Conservation (phyloP, 371 early-diverging fungal species). For the Mortierella sp. region DNA sequence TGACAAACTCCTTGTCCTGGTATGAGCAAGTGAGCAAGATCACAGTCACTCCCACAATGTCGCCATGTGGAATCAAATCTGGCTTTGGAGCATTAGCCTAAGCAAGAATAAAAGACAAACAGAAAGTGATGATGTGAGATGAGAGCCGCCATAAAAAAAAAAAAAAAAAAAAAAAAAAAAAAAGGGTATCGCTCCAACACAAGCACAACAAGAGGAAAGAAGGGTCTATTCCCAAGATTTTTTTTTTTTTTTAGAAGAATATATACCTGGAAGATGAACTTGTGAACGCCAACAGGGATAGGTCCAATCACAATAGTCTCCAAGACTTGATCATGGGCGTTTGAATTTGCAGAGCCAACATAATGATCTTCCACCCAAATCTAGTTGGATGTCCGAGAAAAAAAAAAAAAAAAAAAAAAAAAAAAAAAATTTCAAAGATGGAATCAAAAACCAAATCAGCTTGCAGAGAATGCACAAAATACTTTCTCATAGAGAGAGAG, state of each 20-base stretch:
- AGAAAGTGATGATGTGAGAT: neutral
- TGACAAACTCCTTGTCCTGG: constrained; percentile 89
- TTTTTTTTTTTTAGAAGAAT: neutral
- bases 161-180: constrained; percentile 1
- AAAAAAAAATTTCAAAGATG: neutral
- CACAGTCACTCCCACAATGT: constrained; percentile 90
- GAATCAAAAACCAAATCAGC: neutral
- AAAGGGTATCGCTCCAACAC: neutral
- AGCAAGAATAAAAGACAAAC: neutral
- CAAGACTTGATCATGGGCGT: constrained; percentile 90
- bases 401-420: constrained; percentile 2
- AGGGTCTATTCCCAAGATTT: neutral
- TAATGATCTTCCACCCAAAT: constrained; percentile 97
- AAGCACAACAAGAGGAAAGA: neutral
- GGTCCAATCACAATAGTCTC: constrained; percentile 97
- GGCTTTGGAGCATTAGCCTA: constrained; percentile 81
- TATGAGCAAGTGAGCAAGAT: constrained; percentile 92
- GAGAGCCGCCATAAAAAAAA: neutral
- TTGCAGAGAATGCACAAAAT: constrained; percentile 2
- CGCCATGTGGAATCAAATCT: constrained; percentile 77
- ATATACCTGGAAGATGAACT: constrained; percentile 90
- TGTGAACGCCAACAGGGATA: constrained; percentile 95
- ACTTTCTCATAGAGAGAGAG: neutral
- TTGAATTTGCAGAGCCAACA: constrained; percentile 88
- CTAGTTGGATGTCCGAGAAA: constrained; percentile 58